These are phyloP conservation scores for Jatropha curcas DNA, from an alignment of 345 rosid genomes.

Conservation along the genomic window DNA sequence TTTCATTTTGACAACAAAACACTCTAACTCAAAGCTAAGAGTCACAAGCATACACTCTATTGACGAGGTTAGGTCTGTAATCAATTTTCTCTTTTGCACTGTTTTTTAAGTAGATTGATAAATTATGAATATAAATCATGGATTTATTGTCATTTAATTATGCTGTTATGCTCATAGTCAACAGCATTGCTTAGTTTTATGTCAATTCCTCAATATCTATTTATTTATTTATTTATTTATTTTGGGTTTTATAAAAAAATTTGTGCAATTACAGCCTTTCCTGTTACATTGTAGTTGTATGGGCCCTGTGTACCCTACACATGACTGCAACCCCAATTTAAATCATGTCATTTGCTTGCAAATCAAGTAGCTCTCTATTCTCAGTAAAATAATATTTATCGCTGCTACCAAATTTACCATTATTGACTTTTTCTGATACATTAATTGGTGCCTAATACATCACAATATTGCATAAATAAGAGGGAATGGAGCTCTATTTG, in stretches of 20 bases:
- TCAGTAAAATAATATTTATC: neutral
- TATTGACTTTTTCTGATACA: neutral
- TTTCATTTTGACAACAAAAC: neutral
- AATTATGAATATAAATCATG: neutral
- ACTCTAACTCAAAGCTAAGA: neutral
- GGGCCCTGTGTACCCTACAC: too few species aligned
- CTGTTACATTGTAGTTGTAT: neutral
- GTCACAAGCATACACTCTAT: neutral
- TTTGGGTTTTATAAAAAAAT: neutral
- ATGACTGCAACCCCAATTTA: neutral
- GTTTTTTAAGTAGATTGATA: neutral
- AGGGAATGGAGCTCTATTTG: neutral
- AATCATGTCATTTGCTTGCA: neutral
- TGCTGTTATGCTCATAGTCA: conserved; percentile 3
- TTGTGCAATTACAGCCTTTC: neutral
- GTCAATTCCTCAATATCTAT: neutral
- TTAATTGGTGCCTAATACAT: neutral
- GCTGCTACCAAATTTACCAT: neutral
- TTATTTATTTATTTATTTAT: neutral
- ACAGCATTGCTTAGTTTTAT: neutral
- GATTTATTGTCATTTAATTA: neutral
- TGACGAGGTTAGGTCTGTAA: neutral
- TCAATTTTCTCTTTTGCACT: neutral
- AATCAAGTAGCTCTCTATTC: neutral
- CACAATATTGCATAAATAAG: neutral